Conservation (phyloP, 2,329 filamentous ascomycete genomes). For the Stagonosporopsis rhizophila region DNA sequence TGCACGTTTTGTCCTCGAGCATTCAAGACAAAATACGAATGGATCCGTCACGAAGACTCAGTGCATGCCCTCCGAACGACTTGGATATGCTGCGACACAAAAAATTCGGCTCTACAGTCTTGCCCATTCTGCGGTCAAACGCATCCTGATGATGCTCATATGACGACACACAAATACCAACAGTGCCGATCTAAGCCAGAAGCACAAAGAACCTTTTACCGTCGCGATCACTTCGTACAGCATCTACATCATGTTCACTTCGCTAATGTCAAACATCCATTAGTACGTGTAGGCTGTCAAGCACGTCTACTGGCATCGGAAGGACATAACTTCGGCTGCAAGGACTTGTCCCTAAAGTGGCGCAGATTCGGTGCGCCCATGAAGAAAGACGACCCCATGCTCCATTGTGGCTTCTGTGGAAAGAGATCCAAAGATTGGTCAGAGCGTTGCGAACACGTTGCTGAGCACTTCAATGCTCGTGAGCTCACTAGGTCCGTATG, state of each 20-base stretch:
- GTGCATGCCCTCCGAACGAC: constrained; percentile 49
- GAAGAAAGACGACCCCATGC: constrained; percentile 46
- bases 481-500: constrained; percentile 40
- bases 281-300: constrained; percentile 42
- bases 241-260: constrained; percentile 48
- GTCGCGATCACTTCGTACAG: constrained; percentile 46
- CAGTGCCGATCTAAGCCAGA: constrained; percentile 46
- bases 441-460: constrained; percentile 43
- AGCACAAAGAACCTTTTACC: constrained; percentile 47
- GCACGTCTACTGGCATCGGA: constrained; percentile 38
- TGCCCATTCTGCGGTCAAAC: constrained; percentile 45
- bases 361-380: constrained; percentile 45
- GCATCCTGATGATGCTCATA: constrained; percentile 43
- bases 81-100: constrained; percentile 47
- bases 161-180: constrained; percentile 45
- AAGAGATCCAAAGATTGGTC: constrained; percentile 42
- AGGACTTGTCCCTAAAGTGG: constrained; percentile 47
- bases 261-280: constrained; percentile 44
- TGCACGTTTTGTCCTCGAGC: constrained; percentile 48
- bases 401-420: constrained; percentile 47
- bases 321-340: constrained; percentile 45
- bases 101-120: constrained; percentile 29
- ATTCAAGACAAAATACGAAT: constrained; percentile 49
- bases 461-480: constrained; percentile 41
- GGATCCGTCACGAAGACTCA: constrained; percentile 48